Percentiles rank a stretch among this genome's conserved stretches.
phyloP scores from a whole-genome alignment of 495 filamentous ascomycete genomes.

The Tuber aestivum region DNA sequence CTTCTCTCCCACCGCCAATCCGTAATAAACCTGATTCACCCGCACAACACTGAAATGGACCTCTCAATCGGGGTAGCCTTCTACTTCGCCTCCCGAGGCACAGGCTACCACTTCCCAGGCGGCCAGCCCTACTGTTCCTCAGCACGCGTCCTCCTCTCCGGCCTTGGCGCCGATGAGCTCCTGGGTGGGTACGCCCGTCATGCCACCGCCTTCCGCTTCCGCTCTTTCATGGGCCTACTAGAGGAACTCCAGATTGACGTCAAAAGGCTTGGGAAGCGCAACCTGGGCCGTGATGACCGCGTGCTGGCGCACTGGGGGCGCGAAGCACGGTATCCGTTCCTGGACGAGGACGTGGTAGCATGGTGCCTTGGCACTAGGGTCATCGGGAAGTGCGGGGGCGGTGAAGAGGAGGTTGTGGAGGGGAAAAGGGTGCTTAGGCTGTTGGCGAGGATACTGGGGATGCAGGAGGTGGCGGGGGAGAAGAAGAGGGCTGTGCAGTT shows the following conservation, averaged over 20 bases:
- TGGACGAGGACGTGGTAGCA: constrained; percentile 77
- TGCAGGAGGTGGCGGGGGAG: constrained; percentile 64
- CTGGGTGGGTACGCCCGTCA: constrained; percentile 92
- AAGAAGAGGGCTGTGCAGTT: constrained; percentile 95
- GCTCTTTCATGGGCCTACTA: constrained; percentile 57
- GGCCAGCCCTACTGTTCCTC: constrained; percentile 56
- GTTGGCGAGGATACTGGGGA: constrained; percentile 66
- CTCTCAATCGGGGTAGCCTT: constrained; percentile 88
- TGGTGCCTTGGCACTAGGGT: constrained; percentile 71
- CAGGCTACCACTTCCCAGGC: constrained; percentile 47
- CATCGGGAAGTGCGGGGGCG: constrained; percentile 36
- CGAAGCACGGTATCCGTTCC: constrained; percentile 84
- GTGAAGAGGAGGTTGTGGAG: constrained; percentile 46
- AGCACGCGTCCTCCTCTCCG: constrained; percentile 80
- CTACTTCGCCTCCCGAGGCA: constrained; percentile 84
- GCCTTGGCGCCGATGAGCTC: constrained; percentile 91
- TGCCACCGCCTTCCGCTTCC: constrained; percentile 60
- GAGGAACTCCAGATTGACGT: constrained; percentile 85
- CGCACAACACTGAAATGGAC: constrained; percentile 98
- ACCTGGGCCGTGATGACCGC: constrained; percentile 88
- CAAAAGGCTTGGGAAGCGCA: constrained; percentile 77
- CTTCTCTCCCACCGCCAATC: constrained; percentile 60
- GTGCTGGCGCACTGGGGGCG: constrained; percentile 84
- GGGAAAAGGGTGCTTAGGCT: constrained; percentile 78
- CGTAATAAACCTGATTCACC: constrained; percentile 72